Base-by-base conservation (phyloP, 164 flowering plant genomes). In the Paratinospora sagittata region DNA sequence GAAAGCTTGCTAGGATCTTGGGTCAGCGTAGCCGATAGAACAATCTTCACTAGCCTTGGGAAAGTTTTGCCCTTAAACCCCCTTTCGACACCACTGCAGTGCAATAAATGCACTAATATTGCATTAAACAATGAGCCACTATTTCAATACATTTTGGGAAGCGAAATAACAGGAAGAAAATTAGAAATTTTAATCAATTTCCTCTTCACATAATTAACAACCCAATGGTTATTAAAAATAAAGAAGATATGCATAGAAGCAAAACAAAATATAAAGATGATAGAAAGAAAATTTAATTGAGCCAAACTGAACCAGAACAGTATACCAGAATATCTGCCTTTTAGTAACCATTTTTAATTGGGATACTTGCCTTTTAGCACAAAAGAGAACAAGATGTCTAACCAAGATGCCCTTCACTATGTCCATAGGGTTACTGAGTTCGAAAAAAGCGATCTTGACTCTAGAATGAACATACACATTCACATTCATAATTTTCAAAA, bases 1-100 rank as follows among this genome's bases (percentile, higher is more conserved):
- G 88, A 82, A 80, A 91, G 93, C 82, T 91, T 93, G 85, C 96
- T 78, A 26, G 98, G 98, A 78, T 91, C 94, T 76, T 85, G 94
- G 73, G 97, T 90, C 67, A 93, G 76, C 6, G 98, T 93, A 57
- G 98, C 98, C 73, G 98, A 93, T 19, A 91, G 84, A 71, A 90
- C 84, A 87, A 93, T 85, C 82, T 93, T 93, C 71, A 78, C 87
- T 27, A 91, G 90, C 85, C 95, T 86, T 36, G 97, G 97, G 71
- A 76, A 81, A 65, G 84, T 33, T 78, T 84, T 93, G 65, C 86
- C 94, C 80, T 84, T 87, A 71, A 88, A 91, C 3, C 95, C 97
- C 74, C 97, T 85, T 78, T 88, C 97, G 67, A 88, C 80, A 21
- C 97, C 94, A 80, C 98, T 93, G 85, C 78, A 81, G 63, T 36